These are phyloP conservation scores for Ogataea hybrid DNA, from an alignment of 1,139 yeast genomes.

Conservation along the genomic window DNA sequence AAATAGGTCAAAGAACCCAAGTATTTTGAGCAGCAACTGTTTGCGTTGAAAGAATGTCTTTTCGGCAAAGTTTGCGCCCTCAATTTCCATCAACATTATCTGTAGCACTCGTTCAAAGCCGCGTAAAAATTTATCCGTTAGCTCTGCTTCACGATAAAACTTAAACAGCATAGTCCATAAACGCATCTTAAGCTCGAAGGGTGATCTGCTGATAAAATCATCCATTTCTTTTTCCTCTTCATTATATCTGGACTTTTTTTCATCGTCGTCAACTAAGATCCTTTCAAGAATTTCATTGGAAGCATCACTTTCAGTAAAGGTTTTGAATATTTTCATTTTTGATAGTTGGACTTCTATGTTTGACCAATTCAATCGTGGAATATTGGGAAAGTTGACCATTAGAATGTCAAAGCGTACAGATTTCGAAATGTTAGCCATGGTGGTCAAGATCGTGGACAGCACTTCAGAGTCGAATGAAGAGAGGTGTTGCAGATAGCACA, in stretches of 20 bases:
- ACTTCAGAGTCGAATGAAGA: constrained; percentile 18
- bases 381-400: constrained; percentile 50
- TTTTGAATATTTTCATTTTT: constrained; percentile 61
- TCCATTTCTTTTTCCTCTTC: constrained; percentile 50
- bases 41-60: constrained; percentile 21
- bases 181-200: constrained; percentile 64
- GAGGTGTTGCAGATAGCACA: constrained; percentile 22
- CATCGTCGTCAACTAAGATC: constrained; percentile 29
- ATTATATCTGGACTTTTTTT: constrained; percentile 11
- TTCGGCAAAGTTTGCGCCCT: constrained; percentile 25
- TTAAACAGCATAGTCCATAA: constrained; percentile 76
- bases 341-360: constrained; percentile 62
- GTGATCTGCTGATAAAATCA: constrained; percentile 57
- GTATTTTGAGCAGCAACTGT: constrained; percentile 29
- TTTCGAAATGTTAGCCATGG: constrained; percentile 16
- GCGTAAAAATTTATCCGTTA: constrained; percentile 42
- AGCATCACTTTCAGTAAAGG: constrained; percentile 59
- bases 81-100: constrained; percentile 41
- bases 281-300: constrained; percentile 43
- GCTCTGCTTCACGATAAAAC: constrained; percentile 47
- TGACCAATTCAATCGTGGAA: constrained; percentile 55
- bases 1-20: constrained; percentile 49
- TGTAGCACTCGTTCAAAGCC: constrained; percentile 55
- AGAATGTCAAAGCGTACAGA: constrained; percentile 22
- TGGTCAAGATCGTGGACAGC: constrained; percentile 12